Base-by-base conservation (phyloP, 768 basidiomycete species). In the Auricularia sp. region DNA sequence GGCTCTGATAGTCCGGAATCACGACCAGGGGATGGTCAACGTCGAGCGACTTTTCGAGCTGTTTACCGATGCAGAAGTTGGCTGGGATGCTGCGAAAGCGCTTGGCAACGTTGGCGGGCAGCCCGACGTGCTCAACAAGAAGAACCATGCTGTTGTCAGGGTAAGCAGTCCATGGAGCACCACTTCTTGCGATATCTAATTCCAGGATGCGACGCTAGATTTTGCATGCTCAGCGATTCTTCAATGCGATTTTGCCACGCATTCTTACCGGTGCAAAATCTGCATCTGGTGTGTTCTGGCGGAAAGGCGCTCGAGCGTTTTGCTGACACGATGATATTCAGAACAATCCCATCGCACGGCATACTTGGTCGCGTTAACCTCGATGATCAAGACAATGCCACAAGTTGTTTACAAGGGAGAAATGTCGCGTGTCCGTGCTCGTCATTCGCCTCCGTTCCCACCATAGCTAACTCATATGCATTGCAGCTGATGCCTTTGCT, bases 401-500 rank as follows among this genome's bases (percentile, higher is more conserved):
- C 87, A 89, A 66, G 79, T 85, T 3, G 76, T 90, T 14, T 93
- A 92, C 69, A 76, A 80, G 5, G 79, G 85, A 29, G 83, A 91
- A 68, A 82, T 98, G 73, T 73, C 87, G 0, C 75, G 72, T 53
- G 79, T 79, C 18, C 61, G 72, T 35, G 12, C 54, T 29, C 35
- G 73, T 75, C 16, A 88, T 88, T 64, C 58, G 81, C 72, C 12
- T 23, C 18, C 61, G 60, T 10, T 53, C 43, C 36, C 29, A 12
- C 10, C 39, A 35, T 14, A 14, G 16, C 36, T 60, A 29, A 54
- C 21, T 51, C 47, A 33, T 47, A 39, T 56, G 35, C 23, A 14
- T 39, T 18, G n/a, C 69, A 98, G 95, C 82, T 98, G 12, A 83
- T 98, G 68, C 94, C 97, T 0, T 80, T 98, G 14, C 79, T 99